Conservation (phyloP, 257 asterid genomes). For the Haberlea rhodopensis region DNA sequence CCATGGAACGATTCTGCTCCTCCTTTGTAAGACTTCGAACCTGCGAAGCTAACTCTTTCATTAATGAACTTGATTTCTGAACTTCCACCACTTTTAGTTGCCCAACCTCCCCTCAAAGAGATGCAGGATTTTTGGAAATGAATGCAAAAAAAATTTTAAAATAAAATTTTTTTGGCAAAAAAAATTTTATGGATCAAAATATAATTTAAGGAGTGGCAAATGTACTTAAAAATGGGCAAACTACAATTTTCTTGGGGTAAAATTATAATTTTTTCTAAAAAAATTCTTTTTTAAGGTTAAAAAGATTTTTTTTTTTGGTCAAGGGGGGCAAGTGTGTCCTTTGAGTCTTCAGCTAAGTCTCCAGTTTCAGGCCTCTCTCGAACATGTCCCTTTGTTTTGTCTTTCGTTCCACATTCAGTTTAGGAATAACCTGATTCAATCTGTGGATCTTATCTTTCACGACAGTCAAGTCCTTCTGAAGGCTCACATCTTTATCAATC, state of each 20-base stretch:
- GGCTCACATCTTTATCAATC: conserved; percentile 73
- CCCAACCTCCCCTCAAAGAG: conserved; percentile 57
- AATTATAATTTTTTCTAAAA: no score
- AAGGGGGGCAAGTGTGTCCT: no score
- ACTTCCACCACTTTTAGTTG: conserved; percentile 64
- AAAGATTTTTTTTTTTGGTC: no score
- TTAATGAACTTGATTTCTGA: conserved; percentile 50
- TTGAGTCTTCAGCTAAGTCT: conserved; percentile 83
- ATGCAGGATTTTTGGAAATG: no score
- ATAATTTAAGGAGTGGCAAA: no score
- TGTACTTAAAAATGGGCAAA: no score
- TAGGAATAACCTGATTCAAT: conserved; percentile 60
- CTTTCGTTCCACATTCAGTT: conserved; percentile 66
- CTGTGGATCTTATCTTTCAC: conserved; percentile 78
- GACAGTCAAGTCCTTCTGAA: conserved; percentile 70
- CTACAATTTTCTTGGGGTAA: no score
- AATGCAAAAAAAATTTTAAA: no score
- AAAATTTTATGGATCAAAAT: no score
- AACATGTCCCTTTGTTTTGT: conserved; percentile 70
- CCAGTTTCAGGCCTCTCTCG: conserved; percentile 68
- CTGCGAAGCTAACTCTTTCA: conserved; percentile 65
- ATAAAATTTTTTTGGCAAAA: no score
- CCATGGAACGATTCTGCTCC: no score
- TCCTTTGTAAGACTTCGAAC: conserved; percentile 64
- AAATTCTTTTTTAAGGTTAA: no score